These are phyloP conservation scores for Triangularia setosa DNA, from an alignment of 2,329 filamentous ascomycete genomes.

Conservation along the genomic window DNA sequence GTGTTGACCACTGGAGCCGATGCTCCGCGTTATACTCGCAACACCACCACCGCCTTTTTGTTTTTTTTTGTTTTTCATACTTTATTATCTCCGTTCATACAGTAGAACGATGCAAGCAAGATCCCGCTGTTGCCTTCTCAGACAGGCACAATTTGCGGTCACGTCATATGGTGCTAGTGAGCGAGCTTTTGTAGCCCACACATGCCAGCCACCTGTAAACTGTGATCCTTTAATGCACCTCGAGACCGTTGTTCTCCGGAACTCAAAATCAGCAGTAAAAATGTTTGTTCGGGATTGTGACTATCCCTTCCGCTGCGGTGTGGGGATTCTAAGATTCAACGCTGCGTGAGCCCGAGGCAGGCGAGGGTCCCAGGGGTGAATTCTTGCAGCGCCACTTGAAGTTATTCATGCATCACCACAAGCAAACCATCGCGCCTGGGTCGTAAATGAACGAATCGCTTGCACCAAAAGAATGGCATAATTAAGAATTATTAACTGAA, in stretches of 20 bases:
- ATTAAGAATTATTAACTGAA: not conserved
- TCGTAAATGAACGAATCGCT: not conserved
- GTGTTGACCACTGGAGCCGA: not conserved
- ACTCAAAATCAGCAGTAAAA: not conserved
- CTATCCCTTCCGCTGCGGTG: not conserved
- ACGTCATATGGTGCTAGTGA: not conserved
- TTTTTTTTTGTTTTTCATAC: no score
- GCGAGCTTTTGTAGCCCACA: not conserved
- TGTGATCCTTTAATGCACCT: not conserved
- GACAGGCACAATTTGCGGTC: not conserved
- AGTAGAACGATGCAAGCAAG: not conserved
- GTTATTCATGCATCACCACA: not conserved
- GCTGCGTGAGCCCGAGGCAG: not conserved
- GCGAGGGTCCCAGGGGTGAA: not conserved
- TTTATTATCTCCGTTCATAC: not conserved
- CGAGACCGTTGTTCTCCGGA: not conserved
- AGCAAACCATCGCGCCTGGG: not conserved
- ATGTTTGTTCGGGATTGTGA: not conserved
- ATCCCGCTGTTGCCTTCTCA: not conserved
- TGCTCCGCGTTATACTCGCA: not conserved
- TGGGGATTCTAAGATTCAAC: not conserved
- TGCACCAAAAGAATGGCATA: not conserved
- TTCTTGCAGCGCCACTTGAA: not conserved
- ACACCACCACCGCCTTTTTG: not conserved
- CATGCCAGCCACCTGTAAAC: not conserved